Percentiles rank a stretch among this genome's conserved stretches.
These are phyloP conservation scores for Lobosporangium transversale DNA, from an alignment of 192 early-diverging fungal species.

Conservation along the genomic window DNA sequence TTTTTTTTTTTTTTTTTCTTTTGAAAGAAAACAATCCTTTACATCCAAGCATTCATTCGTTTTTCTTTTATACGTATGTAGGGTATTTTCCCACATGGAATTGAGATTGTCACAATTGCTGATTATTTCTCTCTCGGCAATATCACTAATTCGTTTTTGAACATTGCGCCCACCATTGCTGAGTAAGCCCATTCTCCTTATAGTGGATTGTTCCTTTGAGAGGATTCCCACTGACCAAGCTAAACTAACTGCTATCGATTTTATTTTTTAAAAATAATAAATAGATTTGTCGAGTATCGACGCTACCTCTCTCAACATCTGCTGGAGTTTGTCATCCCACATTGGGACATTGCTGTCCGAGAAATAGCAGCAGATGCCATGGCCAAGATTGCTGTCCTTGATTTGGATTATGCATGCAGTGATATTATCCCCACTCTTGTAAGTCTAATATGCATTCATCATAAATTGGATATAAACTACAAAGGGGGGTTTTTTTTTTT, in stretches of 20 bases:
- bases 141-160: slow-evolving; percentile 76
- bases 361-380: slow-evolving; percentile 81
- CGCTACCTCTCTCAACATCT: slow-evolving; percentile 78
- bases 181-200: slow-evolving; percentile 62
- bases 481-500: too few relatives aligned
- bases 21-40: background rate
- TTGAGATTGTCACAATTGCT: slow-evolving; percentile 88
- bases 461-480: too few relatives aligned
- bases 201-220: too few relatives aligned
- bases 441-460: slow-evolving; percentile 7
- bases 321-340: slow-evolving; percentile 68
- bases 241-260: too few relatives aligned
- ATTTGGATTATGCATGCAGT: slow-evolving; percentile 62
- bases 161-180: slow-evolving; percentile 78
- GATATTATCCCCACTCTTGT: slow-evolving; percentile 69
- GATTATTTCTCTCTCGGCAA: slow-evolving; percentile 96
- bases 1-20: background rate
- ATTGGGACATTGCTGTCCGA: slow-evolving; percentile 91
- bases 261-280: too few relatives aligned
- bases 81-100: slow-evolving; percentile 93
- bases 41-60: background rate
- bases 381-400: slow-evolving; percentile 68
- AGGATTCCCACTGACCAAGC: too few relatives aligned
- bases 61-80: slow-evolving; percentile 22
- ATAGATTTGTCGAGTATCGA: slow-evolving; percentile 82